These are phyloP conservation scores for Solanum rostratum DNA, from an alignment of 257 asterid genomes.

Conservation along the genomic window DNA sequence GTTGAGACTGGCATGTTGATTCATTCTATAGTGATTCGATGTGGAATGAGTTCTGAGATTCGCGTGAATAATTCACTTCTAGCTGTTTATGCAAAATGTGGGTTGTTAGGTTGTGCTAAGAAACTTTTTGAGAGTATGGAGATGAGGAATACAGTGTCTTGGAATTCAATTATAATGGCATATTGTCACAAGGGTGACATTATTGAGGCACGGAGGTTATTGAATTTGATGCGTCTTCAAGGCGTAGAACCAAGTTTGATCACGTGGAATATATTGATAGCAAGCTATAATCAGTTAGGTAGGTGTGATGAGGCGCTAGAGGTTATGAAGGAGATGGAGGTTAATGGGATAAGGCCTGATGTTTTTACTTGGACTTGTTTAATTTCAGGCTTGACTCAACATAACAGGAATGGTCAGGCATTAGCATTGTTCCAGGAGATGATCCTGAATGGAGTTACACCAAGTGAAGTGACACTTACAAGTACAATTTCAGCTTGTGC, in stretches of 20 bases:
- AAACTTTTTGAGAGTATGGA: slow-evolving; percentile 40
- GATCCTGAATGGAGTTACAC: slow-evolving; percentile 45
- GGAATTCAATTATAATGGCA: slow-evolving; percentile 70
- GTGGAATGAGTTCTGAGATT: slow-evolving; percentile 26
- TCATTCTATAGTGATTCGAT: slow-evolving; percentile 41
- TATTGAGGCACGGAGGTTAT: slow-evolving; percentile 35
- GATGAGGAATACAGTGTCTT: slow-evolving; percentile 47
- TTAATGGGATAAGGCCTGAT: slow-evolving; percentile 41
- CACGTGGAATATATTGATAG: slow-evolving; percentile 65
- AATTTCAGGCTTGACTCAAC: slow-evolving; percentile 57
- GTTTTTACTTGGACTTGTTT: slow-evolving; percentile 66
- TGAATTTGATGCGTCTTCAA: slow-evolving; percentile 34
- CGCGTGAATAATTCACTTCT: slow-evolving; percentile 61
- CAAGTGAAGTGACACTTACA: slow-evolving; percentile 56
- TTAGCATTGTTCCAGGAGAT: slow-evolving; percentile 39
- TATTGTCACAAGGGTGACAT: slow-evolving; percentile 41
- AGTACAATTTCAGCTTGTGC: slow-evolving; percentile 54
- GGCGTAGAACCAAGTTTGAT: slow-evolving; percentile 49
- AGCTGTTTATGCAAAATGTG: slow-evolving; percentile 63
- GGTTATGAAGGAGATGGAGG: slow-evolving; percentile 58
- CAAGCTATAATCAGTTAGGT: slow-evolving; percentile 49
- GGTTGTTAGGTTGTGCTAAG: slow-evolving; percentile 37
- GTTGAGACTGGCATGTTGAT: slow-evolving; percentile 53
- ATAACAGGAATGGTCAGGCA: slow-evolving; percentile 40
- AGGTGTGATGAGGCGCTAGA: slow-evolving; percentile 45